Percentiles rank a stretch among this genome's conserved stretches.
Evolutionary conservation across 2,329 filamentous ascomycete genomes (phyloP).

Genomic region (Magnaporthiopsis poae): DNA sequence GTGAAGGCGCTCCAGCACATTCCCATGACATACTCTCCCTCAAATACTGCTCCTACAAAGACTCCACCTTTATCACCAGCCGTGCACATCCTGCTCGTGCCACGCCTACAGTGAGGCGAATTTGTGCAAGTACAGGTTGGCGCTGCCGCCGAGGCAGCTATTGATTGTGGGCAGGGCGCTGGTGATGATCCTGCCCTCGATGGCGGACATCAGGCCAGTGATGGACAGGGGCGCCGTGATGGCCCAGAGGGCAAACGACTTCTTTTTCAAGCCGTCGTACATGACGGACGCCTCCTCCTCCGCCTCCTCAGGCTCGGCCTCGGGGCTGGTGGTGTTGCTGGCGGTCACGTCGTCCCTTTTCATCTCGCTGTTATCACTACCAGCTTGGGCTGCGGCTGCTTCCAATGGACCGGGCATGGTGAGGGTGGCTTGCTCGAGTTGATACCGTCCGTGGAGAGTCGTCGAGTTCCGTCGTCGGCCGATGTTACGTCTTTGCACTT

Average conservation of each 20-base stretch:
- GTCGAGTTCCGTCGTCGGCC: no score
- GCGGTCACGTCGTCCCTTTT: neutral
- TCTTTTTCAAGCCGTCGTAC: neutral
- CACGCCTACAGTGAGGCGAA: no score
- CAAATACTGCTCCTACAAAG: no score
- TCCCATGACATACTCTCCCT: no score
- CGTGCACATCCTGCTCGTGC: no score
- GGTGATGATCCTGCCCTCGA: constrained; percentile 21
- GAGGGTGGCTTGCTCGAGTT: neutral
- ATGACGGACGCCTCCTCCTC: neutral
- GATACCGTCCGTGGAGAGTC: no score
- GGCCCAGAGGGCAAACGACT: constrained; percentile 9
- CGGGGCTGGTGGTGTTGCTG: neutral
- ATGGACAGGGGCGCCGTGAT: constrained; percentile 10
- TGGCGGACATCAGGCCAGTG: constrained; percentile 17
- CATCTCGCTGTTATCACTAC: neutral
- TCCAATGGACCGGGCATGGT: neutral
- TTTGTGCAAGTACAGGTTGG: constrained; percentile 8
- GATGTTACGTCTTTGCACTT: no score
- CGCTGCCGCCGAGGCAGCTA: constrained; percentile 14
- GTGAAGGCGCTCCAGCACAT: no score
- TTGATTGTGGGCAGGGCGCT: constrained; percentile 22
- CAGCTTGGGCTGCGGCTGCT: neutral
- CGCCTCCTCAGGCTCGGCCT: no score
- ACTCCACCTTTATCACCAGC: no score